Base-by-base conservation (phyloP, 2,329 filamentous ascomycete genomes). In the Aspergillus fijiensis region DNA sequence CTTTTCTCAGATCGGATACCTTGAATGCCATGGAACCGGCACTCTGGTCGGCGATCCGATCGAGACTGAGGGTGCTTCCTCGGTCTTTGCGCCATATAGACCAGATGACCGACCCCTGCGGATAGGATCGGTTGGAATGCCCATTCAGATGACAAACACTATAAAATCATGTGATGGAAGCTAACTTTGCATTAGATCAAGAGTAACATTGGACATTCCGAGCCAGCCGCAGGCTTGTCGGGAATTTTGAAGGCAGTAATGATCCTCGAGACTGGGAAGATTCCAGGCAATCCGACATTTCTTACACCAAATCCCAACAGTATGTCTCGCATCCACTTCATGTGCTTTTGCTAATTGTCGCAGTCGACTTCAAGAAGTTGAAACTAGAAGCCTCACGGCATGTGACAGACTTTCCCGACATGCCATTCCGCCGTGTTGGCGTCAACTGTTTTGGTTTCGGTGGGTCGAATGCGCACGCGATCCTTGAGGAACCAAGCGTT, bases 11-110 rank as follows among this genome's bases (percentile, higher is more conserved):
- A 67, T 71, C 1, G 70, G 73, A 23, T 80, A 72, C 59, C 71
- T 80, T 19, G 72, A 80, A 54, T 70, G 69, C 11, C 77, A 80
- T 57, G 77, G 77, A 10, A 80, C 79, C 0, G 77, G 77, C 21
- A 75, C 72, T 1, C 4, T 42, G 11, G n/a, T 55, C 5, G 72
- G 72, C 3, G 72, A 74, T 51, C 71, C 68, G 1, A 25, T 55
- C 11, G 72, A 74, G 55, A 59, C 66, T 0, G 47, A 56, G 7
- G 71, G 67, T 3, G 66, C 70, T n/a, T 56, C 52, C 6, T 50
- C 57, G 2, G 67, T 66, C 0, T 69, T 73, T 55, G 58, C 60
- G 29, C 27, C 50, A 10, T 60, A 42, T 2, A 49, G 55, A 10
- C 16, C 51, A 16, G 23, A 10, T 25, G 25, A 29, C 31, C 42